A percentile compares a stretch with the other conserved stretches of the same genome.
These are phyloP conservation scores for Botrytis squamosa DNA, from an alignment of 2,329 filamentous ascomycete species.

Conservation along the genomic window DNA sequence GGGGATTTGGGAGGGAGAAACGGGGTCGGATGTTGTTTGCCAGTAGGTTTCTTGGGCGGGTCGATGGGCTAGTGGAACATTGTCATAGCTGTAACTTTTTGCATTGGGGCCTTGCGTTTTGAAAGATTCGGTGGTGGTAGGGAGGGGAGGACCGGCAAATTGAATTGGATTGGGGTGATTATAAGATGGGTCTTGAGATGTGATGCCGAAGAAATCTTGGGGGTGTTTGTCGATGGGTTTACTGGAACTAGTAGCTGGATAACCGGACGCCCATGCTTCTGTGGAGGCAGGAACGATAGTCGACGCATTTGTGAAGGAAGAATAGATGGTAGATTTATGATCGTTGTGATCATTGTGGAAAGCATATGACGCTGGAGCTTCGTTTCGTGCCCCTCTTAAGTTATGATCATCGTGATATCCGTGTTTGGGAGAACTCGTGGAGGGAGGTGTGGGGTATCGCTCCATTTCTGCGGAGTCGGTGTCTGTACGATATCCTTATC, in stretches of 20 bases:
- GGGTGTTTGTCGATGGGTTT: background rate
- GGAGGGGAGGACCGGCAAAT: background rate
- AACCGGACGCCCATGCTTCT: background rate
- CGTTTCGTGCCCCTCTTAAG: background rate
- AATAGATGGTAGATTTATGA: background rate
- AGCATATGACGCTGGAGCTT: background rate
- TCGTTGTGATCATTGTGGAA: background rate
- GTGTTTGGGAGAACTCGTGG: constrained; percentile 4
- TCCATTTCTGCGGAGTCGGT: constrained; percentile 1
- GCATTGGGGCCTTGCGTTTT: background rate
- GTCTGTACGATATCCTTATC: background rate
- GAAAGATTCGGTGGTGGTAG: background rate
- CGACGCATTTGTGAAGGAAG: background rate
- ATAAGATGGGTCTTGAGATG: background rate
- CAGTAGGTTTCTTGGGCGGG: constrained; percentile 28
- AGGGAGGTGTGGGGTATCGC: constrained; percentile 9
- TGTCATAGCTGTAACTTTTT: background rate
- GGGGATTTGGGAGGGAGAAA: constrained; percentile 7
- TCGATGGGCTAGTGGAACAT: background rate
- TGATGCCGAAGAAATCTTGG: background rate
- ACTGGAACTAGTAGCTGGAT: background rate
- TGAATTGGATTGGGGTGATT: background rate
- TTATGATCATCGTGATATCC: background rate
- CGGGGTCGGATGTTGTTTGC: constrained; percentile 20
- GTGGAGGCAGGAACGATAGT: background rate